Evolutionary conservation across 2,329 filamentous ascomycete species (phyloP).

Genomic region (Chalaropsis ovoidea): DNA sequence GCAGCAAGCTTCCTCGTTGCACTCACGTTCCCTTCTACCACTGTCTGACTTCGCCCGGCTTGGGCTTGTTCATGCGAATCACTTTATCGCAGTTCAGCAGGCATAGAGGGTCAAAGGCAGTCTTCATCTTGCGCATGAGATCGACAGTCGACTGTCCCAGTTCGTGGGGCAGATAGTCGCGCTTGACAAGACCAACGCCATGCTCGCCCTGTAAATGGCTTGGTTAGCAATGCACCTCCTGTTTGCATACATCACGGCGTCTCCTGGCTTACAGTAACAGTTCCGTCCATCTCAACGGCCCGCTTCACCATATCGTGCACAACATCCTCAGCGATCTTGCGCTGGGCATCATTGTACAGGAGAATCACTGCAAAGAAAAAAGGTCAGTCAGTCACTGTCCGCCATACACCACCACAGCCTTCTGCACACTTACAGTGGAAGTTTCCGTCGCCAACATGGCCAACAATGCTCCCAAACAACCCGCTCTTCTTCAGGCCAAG

Average conservation of each 20-base stretch:
- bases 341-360: constrained; percentile 55
- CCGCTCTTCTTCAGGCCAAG: constrained; percentile 37
- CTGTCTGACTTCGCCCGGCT: constrained; percentile 36
- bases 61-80: constrained; percentile 46
- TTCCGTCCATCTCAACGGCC: constrained; percentile 75
- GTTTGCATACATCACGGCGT: neutral
- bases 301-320: constrained; percentile 80
- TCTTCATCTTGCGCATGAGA: constrained; percentile 77
- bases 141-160: constrained; percentile 65
- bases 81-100: constrained; percentile 62
- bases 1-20: neutral
- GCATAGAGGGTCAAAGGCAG: constrained; percentile 66
- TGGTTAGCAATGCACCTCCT: constrained; percentile 13
- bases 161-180: constrained; percentile 72
- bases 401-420: neutral
- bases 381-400: neutral
- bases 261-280: constrained; percentile 51
- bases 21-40: constrained; percentile 33
- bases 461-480: constrained; percentile 47
- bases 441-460: constrained; percentile 68
- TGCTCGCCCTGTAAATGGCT: constrained; percentile 54
- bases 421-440: constrained; percentile 48
- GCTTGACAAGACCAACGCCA: constrained; percentile 72
- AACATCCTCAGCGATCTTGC: constrained; percentile 55
- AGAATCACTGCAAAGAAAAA: constrained; percentile 39